Percentiles rank a stretch among this genome's conserved stretches.
These are phyloP conservation scores for Colletotrichum limetticola DNA, from an alignment of 2,329 filamentous ascomycete genomes.

Conservation along the genomic window DNA sequence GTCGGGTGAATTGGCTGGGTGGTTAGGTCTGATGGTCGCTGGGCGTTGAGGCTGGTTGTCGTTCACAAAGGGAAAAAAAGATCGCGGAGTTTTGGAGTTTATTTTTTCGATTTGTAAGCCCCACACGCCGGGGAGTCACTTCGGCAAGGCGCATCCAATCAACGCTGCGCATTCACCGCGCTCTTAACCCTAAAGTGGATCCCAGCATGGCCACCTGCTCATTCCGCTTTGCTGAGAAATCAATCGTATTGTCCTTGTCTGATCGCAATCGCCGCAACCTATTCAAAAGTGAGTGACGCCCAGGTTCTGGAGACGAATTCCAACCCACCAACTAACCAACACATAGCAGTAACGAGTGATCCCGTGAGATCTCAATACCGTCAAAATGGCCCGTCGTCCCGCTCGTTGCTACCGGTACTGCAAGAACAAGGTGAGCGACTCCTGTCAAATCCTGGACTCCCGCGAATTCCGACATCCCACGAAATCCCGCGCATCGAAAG, in stretches of 20 bases:
- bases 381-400: conserved; percentile 99
- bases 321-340: conserved; percentile 48
- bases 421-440: conserved; percentile 95
- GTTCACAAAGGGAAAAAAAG: not conserved
- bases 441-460: not conserved
- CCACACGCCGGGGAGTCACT: not conserved
- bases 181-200: conserved; percentile 20
- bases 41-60: conserved; percentile 31
- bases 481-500: conserved; percentile 28
- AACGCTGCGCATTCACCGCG: not conserved
- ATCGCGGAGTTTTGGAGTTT: not conserved
- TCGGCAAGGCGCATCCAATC: not conserved
- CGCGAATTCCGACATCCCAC: conserved; percentile 8
- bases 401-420: conserved; percentile 99
- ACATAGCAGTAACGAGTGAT: conserved; percentile 44
- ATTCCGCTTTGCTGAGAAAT: conserved; percentile 64
- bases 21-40: conserved; percentile 15
- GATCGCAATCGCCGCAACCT: conserved; percentile 35
- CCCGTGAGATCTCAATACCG: conserved; percentile 59
- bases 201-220: conserved; percentile 16
- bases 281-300: conserved; percentile 31
- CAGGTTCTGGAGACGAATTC: conserved; percentile 37
- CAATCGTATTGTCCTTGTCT: conserved; percentile 49
- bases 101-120: conserved; percentile 21
- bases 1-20: conserved; percentile 41